phyloP scores from a whole-genome alignment of 2,329 filamentous ascomycete species.

The Drechslerella dactyloides region DNA sequence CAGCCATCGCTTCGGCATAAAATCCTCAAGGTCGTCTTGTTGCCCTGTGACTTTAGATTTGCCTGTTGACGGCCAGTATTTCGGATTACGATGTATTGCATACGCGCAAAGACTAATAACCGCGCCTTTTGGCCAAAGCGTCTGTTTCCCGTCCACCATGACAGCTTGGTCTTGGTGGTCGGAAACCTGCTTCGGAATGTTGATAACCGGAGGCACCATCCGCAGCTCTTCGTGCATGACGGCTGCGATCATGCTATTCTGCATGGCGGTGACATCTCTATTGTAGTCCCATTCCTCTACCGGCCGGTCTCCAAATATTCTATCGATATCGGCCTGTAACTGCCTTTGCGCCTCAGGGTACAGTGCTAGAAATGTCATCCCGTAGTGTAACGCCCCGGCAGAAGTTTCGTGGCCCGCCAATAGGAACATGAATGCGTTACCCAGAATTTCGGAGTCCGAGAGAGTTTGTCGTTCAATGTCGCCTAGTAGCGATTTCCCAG shows the following conservation, averaged over 20 bases:
- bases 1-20: conserved; percentile 76
- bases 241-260: conserved; percentile 41
- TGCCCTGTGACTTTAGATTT: conserved; percentile 32
- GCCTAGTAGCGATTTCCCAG: conserved; percentile 36
- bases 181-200: conserved; percentile 69
- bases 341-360: conserved; percentile 69
- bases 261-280: conserved; percentile 40
- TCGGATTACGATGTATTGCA: conserved; percentile 71
- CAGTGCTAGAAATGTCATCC: conserved; percentile 71
- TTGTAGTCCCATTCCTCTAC: conserved; percentile 56
- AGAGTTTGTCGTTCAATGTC: conserved; percentile 58
- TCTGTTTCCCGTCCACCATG: conserved; percentile 65
- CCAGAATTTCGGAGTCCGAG: conserved; percentile 71
- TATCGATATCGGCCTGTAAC: conserved; percentile 73
- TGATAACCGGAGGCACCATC: conserved; percentile 70
- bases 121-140: conserved; percentile 65
- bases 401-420: conserved; percentile 83
- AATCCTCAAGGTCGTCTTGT: conserved; percentile 66
- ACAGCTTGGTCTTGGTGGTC: conserved; percentile 64
- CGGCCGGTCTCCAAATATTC: conserved; percentile 43
- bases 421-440: conserved; percentile 72
- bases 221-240: conserved; percentile 51
- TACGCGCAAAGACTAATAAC: conserved; percentile 66
- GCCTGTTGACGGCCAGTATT: conserved; percentile 68
- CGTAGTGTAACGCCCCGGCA: conserved; percentile 75